phyloP scores from a whole-genome alignment of 345 rosid genomes.

The Balakata baccata region DNA sequence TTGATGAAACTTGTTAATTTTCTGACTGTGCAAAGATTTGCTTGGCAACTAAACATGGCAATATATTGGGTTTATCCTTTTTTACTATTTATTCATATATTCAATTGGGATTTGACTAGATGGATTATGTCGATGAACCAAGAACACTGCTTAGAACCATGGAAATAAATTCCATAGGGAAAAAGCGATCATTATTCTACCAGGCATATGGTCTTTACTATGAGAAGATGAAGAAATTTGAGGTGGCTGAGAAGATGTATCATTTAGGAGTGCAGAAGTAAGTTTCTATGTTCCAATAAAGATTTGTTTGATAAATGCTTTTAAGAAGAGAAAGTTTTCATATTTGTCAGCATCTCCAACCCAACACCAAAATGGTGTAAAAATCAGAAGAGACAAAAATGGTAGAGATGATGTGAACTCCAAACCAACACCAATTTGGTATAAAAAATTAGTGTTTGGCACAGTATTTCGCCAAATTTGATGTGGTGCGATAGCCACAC shows the following conservation, averaged over 20 bases:
- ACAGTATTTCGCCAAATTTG: too few species aligned
- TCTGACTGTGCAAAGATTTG: conserved; percentile 2
- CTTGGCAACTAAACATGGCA: neutral
- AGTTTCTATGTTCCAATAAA: conserved; percentile 19
- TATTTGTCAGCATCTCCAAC: too few species aligned
- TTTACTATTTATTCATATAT: neutral
- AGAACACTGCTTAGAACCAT: conserved; percentile 56
- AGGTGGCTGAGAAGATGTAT: conserved; percentile 88
- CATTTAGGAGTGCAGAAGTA: conserved; percentile 78
- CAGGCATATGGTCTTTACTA: conserved; percentile 87
- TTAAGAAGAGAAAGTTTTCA: neutral
- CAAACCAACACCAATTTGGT: too few species aligned
- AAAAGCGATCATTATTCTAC: conserved; percentile 64
- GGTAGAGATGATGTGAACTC: too few species aligned
- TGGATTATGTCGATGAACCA: conserved; percentile 94
- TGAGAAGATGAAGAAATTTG: conserved; percentile 78
- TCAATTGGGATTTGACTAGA: conserved; percentile 40
- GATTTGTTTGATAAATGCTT: neutral
- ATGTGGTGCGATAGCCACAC: too few species aligned
- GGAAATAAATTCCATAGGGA: conserved; percentile 76
- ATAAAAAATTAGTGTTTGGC: too few species aligned
- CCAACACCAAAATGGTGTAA: too few species aligned
- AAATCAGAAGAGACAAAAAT: too few species aligned
- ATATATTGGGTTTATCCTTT: neutral
- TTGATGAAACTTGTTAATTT: neutral